phyloP scores from a whole-genome alignment of 106 monocot species.

The Triglochin maritima region DNA sequence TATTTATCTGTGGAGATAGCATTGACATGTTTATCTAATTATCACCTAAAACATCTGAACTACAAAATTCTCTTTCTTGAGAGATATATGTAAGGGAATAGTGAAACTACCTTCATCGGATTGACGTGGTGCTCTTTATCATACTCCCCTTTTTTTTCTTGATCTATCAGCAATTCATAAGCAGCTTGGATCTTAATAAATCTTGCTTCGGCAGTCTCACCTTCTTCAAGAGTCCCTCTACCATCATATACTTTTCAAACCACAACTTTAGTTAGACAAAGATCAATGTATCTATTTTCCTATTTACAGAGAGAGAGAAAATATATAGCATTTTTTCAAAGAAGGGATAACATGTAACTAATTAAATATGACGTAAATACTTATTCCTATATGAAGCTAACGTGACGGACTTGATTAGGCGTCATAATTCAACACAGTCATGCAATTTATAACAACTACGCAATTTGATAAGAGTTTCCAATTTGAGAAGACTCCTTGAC shows the following conservation, averaged over 20 bases:
- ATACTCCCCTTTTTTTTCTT: constrained; percentile 49
- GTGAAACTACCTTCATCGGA: constrained; percentile 66
- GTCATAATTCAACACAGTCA: no score
- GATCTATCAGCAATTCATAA: constrained; percentile 88
- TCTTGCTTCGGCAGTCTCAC: constrained; percentile 88
- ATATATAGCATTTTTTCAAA: background rate
- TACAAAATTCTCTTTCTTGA: background rate
- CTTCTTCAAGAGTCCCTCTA: constrained; percentile 81
- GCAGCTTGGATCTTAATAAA: constrained; percentile 99
- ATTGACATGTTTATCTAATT: background rate
- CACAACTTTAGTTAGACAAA: background rate
- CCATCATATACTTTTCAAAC: constrained; percentile 71
- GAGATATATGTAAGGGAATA: background rate
- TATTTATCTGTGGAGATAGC: background rate
- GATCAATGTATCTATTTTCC: background rate
- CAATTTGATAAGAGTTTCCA: no score
- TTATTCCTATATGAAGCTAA: no score
- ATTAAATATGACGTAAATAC: no score
- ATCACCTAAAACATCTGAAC: background rate
- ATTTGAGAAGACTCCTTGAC: no score
- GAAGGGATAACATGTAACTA: no score
- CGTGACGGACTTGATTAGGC: no score
- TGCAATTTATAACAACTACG: no score
- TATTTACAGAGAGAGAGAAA: background rate
- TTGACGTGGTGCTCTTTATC: constrained; percentile 76